Evolutionary conservation across 768 basidiomycete genomes (phyloP).

Genomic region (Phlegmacium glaucopus): DNA sequence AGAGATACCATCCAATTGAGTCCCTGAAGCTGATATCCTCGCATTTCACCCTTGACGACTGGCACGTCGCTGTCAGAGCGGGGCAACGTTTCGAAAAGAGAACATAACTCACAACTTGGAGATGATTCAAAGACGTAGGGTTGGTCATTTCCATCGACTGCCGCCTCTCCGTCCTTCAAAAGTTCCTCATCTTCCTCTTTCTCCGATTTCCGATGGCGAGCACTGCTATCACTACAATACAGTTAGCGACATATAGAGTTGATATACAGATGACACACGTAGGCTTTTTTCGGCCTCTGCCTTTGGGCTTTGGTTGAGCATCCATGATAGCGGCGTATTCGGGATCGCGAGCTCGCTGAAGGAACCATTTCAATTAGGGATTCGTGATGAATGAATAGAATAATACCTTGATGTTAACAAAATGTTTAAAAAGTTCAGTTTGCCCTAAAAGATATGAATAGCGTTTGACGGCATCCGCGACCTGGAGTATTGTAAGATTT

Average conservation of each 20-base stretch:
- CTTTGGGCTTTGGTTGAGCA: constrained; percentile 81
- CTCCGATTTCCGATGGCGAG: constrained; percentile 92
- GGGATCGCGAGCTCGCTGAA: constrained; percentile 83
- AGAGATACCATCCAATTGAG: constrained; percentile 82
- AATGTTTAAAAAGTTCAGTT: constrained; percentile 97
- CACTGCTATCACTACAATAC: constrained; percentile 57
- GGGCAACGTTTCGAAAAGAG: neutral
- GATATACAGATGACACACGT: constrained; percentile 39
- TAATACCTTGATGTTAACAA: constrained; percentile 94
- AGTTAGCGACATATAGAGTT: neutral
- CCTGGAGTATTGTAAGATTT: constrained; percentile 46
- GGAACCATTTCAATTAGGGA: constrained; percentile 2
- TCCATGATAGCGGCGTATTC: constrained; percentile 90
- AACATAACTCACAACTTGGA: constrained; percentile 66
- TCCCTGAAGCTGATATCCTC: constrained; percentile 93
- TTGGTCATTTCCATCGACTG: constrained; percentile 79
- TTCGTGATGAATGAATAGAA: constrained; percentile 9
- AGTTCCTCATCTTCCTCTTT: constrained; percentile 98
- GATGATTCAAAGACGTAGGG: constrained; percentile 95
- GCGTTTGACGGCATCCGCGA: constrained; percentile 91
- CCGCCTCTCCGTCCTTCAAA: constrained; percentile 80
- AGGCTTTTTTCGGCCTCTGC: constrained; percentile 81
- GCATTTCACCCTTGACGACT: constrained; percentile 91
- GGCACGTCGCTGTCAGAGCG: neutral
- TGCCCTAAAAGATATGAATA: constrained; percentile 98